Conservation (phyloP, 1,284 basidiomycete genomes). For the Ceratobasidium sp. region DNA sequence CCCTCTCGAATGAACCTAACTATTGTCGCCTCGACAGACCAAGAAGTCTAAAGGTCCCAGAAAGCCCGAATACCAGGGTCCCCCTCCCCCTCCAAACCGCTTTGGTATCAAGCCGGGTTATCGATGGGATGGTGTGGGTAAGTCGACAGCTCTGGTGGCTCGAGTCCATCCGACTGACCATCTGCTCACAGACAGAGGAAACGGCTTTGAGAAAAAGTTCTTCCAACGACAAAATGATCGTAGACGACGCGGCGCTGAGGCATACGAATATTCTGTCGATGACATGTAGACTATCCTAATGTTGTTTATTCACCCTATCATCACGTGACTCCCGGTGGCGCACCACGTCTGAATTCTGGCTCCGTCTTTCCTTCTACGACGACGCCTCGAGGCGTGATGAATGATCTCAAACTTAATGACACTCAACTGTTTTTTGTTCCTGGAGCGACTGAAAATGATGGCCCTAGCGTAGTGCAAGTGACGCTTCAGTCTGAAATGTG, state of each 20-base stretch:
- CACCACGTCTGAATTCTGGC: slow-evolving; percentile 36
- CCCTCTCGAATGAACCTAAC: slow-evolving; percentile 25
- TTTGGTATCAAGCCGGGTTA: slow-evolving; percentile 96
- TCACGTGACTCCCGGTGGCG: slow-evolving; percentile 8
- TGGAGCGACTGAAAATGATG: slow-evolving; percentile 25
- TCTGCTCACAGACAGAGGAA: slow-evolving; percentile 80
- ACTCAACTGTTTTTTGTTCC: slow-evolving; percentile 41
- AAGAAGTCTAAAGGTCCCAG: slow-evolving; percentile 79
- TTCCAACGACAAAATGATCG: slow-evolving; percentile 86
- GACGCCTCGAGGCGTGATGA: slow-evolving; percentile 37
- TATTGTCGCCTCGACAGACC: slow-evolving; percentile 64
- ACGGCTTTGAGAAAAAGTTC: slow-evolving; percentile 93
- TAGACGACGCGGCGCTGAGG: slow-evolving; percentile 76
- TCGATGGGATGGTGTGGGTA: slow-evolving; percentile 96
- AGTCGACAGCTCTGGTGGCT: slow-evolving; percentile 56
- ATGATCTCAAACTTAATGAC: slow-evolving; percentile 44
- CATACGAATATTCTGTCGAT: slow-evolving; percentile 87
- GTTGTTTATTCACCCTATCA: slow-evolving; percentile 30
- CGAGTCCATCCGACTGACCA: neutral
- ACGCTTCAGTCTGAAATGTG: slow-evolving; percentile 38
- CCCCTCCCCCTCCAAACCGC: slow-evolving; percentile 91
- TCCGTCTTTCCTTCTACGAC: slow-evolving; percentile 45
- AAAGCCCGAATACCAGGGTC: slow-evolving; percentile 88
- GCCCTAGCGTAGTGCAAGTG: slow-evolving; percentile 33
- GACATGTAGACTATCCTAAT: slow-evolving; percentile 77